Percentiles rank a stretch among this genome's conserved stretches.
Evolutionary conservation across 73 alveolate species (phyloP).

Genomic region (Uronychia setigera): DNA sequence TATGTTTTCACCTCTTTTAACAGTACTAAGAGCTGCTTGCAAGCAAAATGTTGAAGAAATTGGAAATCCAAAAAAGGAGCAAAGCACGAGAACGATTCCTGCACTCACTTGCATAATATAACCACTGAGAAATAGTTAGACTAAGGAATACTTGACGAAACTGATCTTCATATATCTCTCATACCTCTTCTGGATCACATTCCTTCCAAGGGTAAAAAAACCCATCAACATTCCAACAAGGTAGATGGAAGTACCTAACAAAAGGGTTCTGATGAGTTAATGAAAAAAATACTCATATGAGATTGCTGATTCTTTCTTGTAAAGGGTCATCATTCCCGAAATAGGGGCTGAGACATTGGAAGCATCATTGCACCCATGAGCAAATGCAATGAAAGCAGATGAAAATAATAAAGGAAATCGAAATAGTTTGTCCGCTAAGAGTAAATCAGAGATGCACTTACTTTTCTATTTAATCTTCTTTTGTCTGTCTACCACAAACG

Average conservation of each 20-base stretch:
- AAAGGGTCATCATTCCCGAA: not conserved
- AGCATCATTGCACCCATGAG: slow-evolving; percentile 1
- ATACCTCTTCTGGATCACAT: not conserved
- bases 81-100: not conserved
- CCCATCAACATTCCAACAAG: not conserved
- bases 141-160: not conserved
- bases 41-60: no score
- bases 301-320: not conserved
- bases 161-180: not conserved
- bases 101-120: not conserved
- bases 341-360: not conserved
- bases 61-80: not conserved
- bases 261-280: not conserved
- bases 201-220: not conserved
- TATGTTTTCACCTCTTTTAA: no score
- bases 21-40: no score
- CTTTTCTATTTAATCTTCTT: no score
- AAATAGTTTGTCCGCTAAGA: not conserved
- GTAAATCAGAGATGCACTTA: no score
- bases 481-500: no score
- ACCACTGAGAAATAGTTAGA: not conserved
- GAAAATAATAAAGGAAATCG: not conserved
- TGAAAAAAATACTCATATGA: not conserved
- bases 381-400: not conserved
- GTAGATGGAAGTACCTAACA: not conserved